These are phyloP conservation scores for Mucuna pruriens DNA, from an alignment of 306 rosid genomes.

Conservation along the genomic window DNA sequence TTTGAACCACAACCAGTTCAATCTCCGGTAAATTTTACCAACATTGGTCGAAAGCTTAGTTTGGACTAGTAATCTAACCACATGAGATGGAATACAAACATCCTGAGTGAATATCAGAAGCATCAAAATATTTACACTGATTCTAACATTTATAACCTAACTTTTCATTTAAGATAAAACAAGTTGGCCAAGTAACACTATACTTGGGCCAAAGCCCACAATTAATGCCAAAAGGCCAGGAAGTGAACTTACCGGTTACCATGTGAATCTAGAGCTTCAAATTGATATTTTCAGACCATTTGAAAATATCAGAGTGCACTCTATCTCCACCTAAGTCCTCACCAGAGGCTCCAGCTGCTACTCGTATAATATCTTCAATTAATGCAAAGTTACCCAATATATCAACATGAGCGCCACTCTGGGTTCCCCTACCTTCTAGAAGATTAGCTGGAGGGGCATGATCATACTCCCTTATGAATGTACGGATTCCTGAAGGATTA, in stretches of 20 bases:
- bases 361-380: conserved; percentile 77
- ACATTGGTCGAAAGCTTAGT: not conserved
- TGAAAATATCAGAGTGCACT: conserved; percentile 68
- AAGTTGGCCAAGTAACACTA: not conserved
- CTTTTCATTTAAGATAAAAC: conserved; percentile 4
- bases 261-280: conserved; percentile 56
- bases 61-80: conserved; percentile 11
- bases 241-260: conserved; percentile 60
- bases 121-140: conserved; percentile 19
- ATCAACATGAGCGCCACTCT: conserved; percentile 87
- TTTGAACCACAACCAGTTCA: not conserved
- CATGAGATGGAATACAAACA: not conserved
- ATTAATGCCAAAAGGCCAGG: conserved; percentile 9
- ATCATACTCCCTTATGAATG: conserved; percentile 74
- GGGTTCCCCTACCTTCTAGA: conserved; percentile 89
- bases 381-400: conserved; percentile 88
- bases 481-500: conserved; percentile 76
- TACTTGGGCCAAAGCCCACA: not conserved
- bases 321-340: conserved; percentile 80
- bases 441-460: conserved; percentile 90
- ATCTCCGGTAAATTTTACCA: not conserved
- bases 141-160: not conserved
- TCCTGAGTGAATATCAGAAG: not conserved
- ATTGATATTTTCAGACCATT: conserved; percentile 69
- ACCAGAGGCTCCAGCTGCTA: conserved; percentile 83